Conservation (phyloP, 352 stramenopile genomes). For the Phytophthora crassamura region DNA sequence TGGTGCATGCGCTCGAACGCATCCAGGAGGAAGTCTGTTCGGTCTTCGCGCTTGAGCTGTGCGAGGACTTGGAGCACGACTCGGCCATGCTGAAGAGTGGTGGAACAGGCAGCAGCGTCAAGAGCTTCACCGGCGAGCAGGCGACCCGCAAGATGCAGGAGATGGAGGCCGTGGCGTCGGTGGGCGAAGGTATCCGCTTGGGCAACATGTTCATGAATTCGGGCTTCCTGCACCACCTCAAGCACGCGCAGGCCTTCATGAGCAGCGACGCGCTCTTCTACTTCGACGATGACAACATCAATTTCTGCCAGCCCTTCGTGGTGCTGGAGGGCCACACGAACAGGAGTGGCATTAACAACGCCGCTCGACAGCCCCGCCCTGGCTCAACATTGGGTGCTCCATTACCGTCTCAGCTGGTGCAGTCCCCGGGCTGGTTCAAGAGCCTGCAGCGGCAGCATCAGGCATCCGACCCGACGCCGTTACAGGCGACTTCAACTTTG, state of each 20-base stretch:
- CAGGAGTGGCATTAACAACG: slow-evolving; percentile 16
- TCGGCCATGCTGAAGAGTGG: slow-evolving; percentile 28
- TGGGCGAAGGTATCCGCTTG: slow-evolving; percentile 50
- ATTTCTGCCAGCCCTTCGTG: slow-evolving; percentile 43
- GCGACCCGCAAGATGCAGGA: slow-evolving; percentile 48
- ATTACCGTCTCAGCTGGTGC: slow-evolving; percentile 39
- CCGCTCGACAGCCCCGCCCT: slow-evolving; percentile 12
- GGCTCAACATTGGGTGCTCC: slow-evolving; percentile 35
- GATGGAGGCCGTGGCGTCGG: slow-evolving; percentile 43
- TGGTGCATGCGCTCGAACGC: slow-evolving; percentile 50
- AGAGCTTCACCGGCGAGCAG: slow-evolving; percentile 40
- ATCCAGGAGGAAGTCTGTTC: slow-evolving; percentile 56
- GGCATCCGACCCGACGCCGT: slow-evolving; percentile 23
- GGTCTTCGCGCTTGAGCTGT: slow-evolving; percentile 45
- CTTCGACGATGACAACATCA: slow-evolving; percentile 55
- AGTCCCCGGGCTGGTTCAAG: slow-evolving; percentile 43
- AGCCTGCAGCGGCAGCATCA: slow-evolving; percentile 34
- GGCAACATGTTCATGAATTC: slow-evolving; percentile 70
- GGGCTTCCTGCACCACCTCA: slow-evolving; percentile 60
- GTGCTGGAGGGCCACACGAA: slow-evolving; percentile 38
- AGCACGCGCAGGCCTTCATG: slow-evolving; percentile 53
- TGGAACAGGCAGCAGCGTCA: slow-evolving; percentile 17
- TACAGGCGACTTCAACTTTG: slow-evolving; percentile 16
- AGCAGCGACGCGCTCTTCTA: slow-evolving; percentile 49
- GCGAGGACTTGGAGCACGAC: slow-evolving; percentile 43